These are phyloP conservation scores for Cercospora citrullina DNA, from an alignment of 2,329 filamentous ascomycete species.

Conservation along the genomic window DNA sequence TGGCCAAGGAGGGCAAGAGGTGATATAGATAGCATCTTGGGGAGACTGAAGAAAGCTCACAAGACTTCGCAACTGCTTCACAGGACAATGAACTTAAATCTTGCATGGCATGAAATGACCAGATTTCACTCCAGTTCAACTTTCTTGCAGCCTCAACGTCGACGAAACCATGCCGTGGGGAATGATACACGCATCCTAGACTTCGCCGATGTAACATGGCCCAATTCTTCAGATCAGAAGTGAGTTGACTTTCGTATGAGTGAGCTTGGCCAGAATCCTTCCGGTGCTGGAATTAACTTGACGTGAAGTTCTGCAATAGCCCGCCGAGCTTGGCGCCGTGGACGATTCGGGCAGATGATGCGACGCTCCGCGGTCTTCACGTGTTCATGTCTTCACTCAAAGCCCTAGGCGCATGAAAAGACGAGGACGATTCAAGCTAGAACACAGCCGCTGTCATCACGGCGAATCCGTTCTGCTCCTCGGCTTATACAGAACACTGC, in stretches of 20 bases:
- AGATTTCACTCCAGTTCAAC: background rate
- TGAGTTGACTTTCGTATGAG: background rate
- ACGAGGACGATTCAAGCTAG: background rate
- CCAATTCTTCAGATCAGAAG: background rate
- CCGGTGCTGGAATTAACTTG: background rate
- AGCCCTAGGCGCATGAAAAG: background rate
- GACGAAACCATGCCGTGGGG: background rate
- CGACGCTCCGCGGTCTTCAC: background rate
- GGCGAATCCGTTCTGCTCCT: background rate
- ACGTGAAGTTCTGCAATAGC: background rate
- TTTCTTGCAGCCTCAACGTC: background rate
- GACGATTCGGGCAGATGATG: background rate
- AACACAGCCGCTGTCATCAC: background rate
- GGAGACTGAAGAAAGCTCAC: too few relatives aligned
- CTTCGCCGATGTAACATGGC: background rate
- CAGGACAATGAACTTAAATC: too few relatives aligned
- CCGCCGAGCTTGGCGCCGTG: background rate
- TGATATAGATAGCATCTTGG: background rate
- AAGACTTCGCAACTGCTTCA: too few relatives aligned
- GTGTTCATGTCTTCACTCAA: background rate
- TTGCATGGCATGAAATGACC: background rate
- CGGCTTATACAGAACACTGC: background rate
- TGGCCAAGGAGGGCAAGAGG: conserved; percentile 7
- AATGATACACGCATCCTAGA: background rate
- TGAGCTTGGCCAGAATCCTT: background rate